These are phyloP conservation scores for Glycine latifolia DNA, from an alignment of 306 rosid species.

Conservation along the genomic window DNA sequence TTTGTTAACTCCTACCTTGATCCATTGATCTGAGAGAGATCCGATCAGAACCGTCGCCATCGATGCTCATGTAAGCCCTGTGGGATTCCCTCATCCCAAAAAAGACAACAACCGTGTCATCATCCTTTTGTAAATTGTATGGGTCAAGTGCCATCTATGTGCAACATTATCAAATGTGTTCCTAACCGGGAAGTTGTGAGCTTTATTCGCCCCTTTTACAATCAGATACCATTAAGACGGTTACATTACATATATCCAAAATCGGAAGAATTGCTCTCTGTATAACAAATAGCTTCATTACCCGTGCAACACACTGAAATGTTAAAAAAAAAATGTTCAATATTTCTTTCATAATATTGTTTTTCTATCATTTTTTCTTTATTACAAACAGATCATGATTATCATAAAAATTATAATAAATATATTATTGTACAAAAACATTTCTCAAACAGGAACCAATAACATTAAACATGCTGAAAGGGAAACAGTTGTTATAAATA, in stretches of 20 bases:
- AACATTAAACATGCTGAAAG: neutral
- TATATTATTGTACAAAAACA: neutral
- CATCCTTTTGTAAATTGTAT: conserved; percentile 52
- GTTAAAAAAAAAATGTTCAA: too few species aligned
- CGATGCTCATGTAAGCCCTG: conserved; percentile 53
- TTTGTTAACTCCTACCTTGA: conserved; percentile 42
- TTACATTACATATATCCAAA: neutral
- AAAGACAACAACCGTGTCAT: conserved; percentile 48
- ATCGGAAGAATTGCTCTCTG: too few species aligned
- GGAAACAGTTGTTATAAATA: neutral
- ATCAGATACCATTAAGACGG: conserved; percentile 43
- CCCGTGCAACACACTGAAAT: too few species aligned
- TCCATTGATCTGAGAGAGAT: conserved; percentile 46
- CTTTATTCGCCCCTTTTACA: conserved; percentile 47
- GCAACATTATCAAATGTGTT: conserved; percentile 53
- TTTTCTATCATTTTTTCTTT: too few species aligned
- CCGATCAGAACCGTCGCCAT: conserved; percentile 66
- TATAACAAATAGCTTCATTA: too few species aligned
- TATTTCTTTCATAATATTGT: too few species aligned
- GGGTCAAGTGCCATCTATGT: conserved; percentile 50
- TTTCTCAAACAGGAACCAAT: neutral
- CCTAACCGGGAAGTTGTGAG: conserved; percentile 49
- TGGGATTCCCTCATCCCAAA: conserved; percentile 67
- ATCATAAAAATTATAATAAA: neutral
- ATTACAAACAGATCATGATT: neutral